Evolutionary conservation across 345 rosid species (phyloP).

Genomic region (Reutealis trisperma): DNA sequence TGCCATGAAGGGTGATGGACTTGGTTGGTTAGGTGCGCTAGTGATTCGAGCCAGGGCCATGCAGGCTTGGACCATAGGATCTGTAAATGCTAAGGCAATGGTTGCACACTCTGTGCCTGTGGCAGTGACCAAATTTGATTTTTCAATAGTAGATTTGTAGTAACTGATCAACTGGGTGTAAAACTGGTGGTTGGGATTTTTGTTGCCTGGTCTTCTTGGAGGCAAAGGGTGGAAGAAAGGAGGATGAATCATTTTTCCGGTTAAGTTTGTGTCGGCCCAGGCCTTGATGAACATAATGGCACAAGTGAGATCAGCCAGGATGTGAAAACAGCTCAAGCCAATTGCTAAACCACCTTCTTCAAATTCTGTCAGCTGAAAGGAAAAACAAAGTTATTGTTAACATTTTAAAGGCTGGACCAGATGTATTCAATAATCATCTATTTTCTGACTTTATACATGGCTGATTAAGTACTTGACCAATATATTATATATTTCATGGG

Average conservation of each 20-base stretch:
- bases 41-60: conserved; percentile 30
- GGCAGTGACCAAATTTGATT: conserved; percentile 2
- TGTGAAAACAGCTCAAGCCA: conserved; percentile 72
- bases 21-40: not conserved
- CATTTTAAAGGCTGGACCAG: not conserved
- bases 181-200: conserved; percentile 17
- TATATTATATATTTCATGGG: too few species aligned
- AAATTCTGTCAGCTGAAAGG: conserved; percentile 66
- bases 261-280: conserved; percentile 67
- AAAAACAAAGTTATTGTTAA: not conserved
- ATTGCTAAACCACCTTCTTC: conserved; percentile 74
- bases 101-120: conserved; percentile 30
- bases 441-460: too few species aligned
- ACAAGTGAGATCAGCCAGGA: conserved; percentile 59
- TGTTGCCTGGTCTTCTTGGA: conserved; percentile 20
- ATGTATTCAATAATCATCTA: too few species aligned
- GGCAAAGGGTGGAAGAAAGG: conserved; percentile 56
- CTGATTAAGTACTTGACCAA: too few species aligned
- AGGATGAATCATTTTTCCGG: conserved; percentile 39
- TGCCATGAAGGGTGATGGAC: conserved; percentile 46
- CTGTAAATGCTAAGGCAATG: conserved; percentile 42
- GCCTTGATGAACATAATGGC: conserved; percentile 60
- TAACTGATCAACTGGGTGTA: conserved; percentile 37
- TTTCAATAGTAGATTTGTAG: conserved; percentile 38
- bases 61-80: conserved; percentile 46